Conservation (phyloP, 106 monocot species). For the Dioscorea alata region DNA sequence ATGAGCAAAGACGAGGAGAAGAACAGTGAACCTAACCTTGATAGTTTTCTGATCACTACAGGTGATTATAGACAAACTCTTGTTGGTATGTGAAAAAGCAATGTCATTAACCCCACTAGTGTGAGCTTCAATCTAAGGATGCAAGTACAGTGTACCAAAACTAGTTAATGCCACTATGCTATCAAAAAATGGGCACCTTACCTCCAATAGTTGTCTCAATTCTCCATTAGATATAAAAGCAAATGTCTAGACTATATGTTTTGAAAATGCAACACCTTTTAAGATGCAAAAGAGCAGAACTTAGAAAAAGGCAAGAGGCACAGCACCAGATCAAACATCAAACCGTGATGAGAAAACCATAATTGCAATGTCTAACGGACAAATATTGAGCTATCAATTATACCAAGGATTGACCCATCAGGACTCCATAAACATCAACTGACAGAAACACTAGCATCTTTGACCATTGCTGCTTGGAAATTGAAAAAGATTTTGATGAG, state of each 20-base stretch:
- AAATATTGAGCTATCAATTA: not conserved
- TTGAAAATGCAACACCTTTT: conserved; percentile 95
- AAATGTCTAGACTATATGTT: conserved; percentile 87
- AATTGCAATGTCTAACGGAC: not conserved
- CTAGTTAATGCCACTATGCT: not conserved
- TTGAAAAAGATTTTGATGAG: not conserved
- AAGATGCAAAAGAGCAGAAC: not conserved
- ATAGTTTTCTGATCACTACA: conserved; percentile 79
- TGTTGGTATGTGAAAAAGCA: conserved; percentile 59
- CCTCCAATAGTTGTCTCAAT: conserved; percentile 76
- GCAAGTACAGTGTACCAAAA: conserved; percentile 4
- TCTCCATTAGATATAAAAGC: conserved; percentile 75
- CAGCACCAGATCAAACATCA: not conserved
- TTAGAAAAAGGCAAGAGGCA: conserved; percentile 3
- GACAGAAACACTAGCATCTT: conserved; percentile 84
- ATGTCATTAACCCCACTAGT: conserved; percentile 79
- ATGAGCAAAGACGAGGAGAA: no score
- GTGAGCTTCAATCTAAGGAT: conserved; percentile 78
- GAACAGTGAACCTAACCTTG: conserved; percentile 39
- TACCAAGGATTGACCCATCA: conserved; percentile 88
- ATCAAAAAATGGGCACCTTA: conserved; percentile 13
- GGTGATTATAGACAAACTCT: conserved; percentile 45
- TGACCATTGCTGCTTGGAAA: conserved; percentile 64
- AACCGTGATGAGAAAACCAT: not conserved
- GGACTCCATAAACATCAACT: conserved; percentile 96